These are phyloP conservation scores for Candida gigantensis DNA, from an alignment of 1,139 yeast genomes.

Conservation along the genomic window DNA sequence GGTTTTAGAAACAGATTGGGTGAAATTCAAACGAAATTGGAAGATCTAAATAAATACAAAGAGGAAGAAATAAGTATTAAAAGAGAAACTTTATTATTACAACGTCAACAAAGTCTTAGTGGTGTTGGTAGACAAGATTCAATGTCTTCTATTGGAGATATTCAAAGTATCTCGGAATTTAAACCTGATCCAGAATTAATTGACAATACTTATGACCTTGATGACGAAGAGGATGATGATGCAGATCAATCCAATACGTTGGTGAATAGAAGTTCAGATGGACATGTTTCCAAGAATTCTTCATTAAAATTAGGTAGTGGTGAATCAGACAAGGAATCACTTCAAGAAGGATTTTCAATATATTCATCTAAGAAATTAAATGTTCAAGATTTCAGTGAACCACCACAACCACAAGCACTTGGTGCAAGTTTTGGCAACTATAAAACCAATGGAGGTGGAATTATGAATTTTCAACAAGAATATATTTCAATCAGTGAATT, in stretches of 20 bases:
- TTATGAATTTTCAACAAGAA: constrained; percentile 14
- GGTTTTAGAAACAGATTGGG: constrained; percentile 53
- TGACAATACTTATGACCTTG: constrained; percentile 6
- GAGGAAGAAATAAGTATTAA: constrained; percentile 11
- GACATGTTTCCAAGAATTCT: background rate
- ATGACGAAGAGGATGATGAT: background rate
- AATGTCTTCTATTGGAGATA: background rate
- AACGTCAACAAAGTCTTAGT: constrained; percentile 5
- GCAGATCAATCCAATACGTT: constrained; percentile 7
- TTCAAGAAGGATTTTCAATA: constrained; percentile 11
- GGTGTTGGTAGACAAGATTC: background rate
- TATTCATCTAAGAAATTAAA: constrained; percentile 9
- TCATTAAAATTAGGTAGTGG: background rate
- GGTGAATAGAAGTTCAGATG: constrained; percentile 3
- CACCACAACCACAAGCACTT: background rate
- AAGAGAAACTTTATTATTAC: constrained; percentile 8
- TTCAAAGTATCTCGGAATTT: constrained; percentile 9
- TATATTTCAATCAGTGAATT: constrained; percentile 15
- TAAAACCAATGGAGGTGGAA: constrained; percentile 1
- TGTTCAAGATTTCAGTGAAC: background rate
- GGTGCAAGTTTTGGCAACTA: background rate
- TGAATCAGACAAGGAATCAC: background rate
- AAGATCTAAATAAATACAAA: constrained; percentile 22
- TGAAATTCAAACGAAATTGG: constrained; percentile 41
- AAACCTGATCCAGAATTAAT: constrained; percentile 13